Evolutionary conservation across 495 filamentous ascomycete species (phyloP), one percentile per base, ranked within the genome.

Genomic region (Beverwykella pulmonaria): DNA sequence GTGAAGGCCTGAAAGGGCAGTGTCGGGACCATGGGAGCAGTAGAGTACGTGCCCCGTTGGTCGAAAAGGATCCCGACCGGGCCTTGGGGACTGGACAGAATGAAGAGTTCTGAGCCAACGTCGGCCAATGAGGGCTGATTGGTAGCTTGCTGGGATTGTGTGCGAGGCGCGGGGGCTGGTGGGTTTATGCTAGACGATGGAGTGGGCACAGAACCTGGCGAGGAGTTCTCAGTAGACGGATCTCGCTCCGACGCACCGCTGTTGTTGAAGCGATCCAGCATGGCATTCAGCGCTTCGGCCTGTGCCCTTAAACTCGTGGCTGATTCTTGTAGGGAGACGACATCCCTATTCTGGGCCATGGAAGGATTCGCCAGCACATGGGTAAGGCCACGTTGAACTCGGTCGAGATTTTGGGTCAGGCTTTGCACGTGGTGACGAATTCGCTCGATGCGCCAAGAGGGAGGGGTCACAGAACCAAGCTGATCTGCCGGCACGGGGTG

Each of bases 31-130:
- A 71, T 56, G 3, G 69, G 69, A 1, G 65, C 55, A 19, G 69
- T 71, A 1, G 65, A 65, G 54, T 71, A 71, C 1, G 57, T 67
- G 49, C 69, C 69, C 1, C 65, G 59, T 19, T 68, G 62, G 39
- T 71, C 69, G 53, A 65, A 71, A 20, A 71, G 57, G 22, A 71
- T 44, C 9, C 65, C 69, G 30, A 71, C 69, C 7, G 69, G 69
- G 2, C 69, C 69, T 26, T 68, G 55, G 9, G 69, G 69, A 44
- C 65, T 67, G 17, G 69, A 68, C 7, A 71, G 61, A 20, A 71
- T 54, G 61, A 71, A 71, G 1, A 71, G 56, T 52, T 71, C 69
- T 5, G 61, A 36, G 50, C 17, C 50, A 46, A 52, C 34, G 20
- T 50, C 12, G 23, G 49, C 26, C 22, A 46, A 20, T 2, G 60